Evolutionary conservation across 2,329 filamentous ascomycete species (phyloP).

Genomic region (Elsinoe fawcettii): DNA sequence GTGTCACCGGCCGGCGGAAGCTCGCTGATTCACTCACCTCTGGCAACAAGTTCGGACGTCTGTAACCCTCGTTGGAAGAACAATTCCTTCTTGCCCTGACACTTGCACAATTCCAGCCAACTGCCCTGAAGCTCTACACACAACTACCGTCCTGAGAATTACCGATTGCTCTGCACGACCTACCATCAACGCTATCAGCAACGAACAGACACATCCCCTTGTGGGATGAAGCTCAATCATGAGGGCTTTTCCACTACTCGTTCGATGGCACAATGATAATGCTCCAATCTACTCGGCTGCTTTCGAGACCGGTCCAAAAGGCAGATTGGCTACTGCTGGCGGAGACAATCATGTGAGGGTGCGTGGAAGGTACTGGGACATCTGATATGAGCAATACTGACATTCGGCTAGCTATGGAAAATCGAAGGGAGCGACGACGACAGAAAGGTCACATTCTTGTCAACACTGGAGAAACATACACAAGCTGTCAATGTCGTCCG

Average conservation of each 20-base stretch:
- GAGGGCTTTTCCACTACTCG: conserved; percentile 93
- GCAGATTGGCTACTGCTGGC: conserved; percentile 83
- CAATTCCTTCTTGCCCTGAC: not conserved
- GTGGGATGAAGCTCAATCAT: conserved; percentile 42
- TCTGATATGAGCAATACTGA: conserved; percentile 27
- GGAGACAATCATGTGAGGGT: conserved; percentile 95
- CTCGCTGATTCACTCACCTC: not conserved
- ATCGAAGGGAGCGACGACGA: conserved; percentile 79
- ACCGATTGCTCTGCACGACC: not conserved
- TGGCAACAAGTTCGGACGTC: not conserved
- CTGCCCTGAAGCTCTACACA: not conserved
- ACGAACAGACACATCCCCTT: not conserved
- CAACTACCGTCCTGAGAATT: not conserved
- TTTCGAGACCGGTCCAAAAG: conserved; percentile 88
- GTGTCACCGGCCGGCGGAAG: not conserved
- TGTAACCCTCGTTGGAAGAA: not conserved
- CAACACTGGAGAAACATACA: conserved; percentile 85
- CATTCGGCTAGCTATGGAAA: conserved; percentile 71
- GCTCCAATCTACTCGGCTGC: conserved; percentile 95
- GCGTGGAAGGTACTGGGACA: conserved; percentile 32
- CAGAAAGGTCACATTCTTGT: conserved; percentile 82
- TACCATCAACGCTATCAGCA: not conserved
- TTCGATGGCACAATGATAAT: conserved; percentile 98
- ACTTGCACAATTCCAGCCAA: not conserved
- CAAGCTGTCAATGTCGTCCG: conserved; percentile 97